Evolutionary conservation across 2,329 filamentous ascomycete genomes (phyloP).

Genomic region (Geosmithia putterillii): DNA sequence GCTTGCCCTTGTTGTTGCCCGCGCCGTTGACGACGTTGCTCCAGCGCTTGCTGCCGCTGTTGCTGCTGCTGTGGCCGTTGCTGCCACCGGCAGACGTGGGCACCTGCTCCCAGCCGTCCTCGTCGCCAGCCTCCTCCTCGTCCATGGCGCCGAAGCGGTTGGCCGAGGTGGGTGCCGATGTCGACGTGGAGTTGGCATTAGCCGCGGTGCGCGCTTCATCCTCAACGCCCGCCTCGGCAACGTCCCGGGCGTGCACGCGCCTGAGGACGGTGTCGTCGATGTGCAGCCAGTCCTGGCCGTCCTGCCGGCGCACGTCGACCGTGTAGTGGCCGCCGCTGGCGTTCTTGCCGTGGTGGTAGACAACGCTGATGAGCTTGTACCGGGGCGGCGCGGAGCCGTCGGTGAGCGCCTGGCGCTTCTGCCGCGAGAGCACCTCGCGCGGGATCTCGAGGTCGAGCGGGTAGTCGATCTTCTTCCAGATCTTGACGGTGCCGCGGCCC

Average conservation of each 20-base stretch:
- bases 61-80: background rate
- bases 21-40: conserved; percentile 54
- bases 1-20: conserved; percentile 45
- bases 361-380: conserved; percentile 78
- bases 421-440: conserved; percentile 71
- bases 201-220: conserved; percentile 53
- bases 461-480: conserved; percentile 97
- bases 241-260: conserved; percentile 75
- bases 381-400: conserved; percentile 54
- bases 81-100: conserved; percentile 37
- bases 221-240: conserved; percentile 73
- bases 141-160: conserved; percentile 67
- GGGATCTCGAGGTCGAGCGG: conserved; percentile 91
- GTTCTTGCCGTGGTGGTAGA: conserved; percentile 97
- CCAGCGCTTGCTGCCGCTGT: conserved; percentile 53
- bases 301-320: conserved; percentile 89
- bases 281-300: conserved; percentile 90
- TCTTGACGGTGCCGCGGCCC: conserved; percentile 76
- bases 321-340: conserved; percentile 95
- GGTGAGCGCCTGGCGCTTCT: conserved; percentile 52
- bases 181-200: background rate
- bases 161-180: conserved; percentile 26
- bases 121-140: conserved; percentile 54
- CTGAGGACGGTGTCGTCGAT: conserved; percentile 89
- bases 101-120: conserved; percentile 77